These are phyloP conservation scores for Colletotrichum cordylinicola DNA, from an alignment of 2,329 filamentous ascomycete genomes.

Conservation along the genomic window DNA sequence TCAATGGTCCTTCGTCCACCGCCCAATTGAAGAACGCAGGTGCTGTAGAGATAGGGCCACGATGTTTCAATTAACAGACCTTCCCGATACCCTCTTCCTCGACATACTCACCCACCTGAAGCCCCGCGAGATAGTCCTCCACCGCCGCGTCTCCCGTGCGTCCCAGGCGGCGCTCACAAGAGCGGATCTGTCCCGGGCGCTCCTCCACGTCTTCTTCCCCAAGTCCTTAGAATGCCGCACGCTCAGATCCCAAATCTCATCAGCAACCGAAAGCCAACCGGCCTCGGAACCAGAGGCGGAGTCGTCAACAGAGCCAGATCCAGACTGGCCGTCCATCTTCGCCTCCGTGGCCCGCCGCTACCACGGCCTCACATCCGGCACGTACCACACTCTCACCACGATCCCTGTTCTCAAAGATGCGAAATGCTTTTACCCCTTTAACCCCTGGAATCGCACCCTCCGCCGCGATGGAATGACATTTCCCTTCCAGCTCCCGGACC, in stretches of 20 bases:
- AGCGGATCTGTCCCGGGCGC: conserved; percentile 47
- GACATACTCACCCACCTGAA: conserved; percentile 55
- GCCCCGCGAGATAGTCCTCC: conserved; percentile 54
- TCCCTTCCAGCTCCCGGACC: conserved; percentile 51
- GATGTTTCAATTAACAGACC: conserved; percentile 42
- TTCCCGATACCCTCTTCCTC: conserved; percentile 66
- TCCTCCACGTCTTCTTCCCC: conserved; percentile 59
- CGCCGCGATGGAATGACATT: conserved; percentile 42
- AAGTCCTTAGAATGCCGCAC: conserved; percentile 57
- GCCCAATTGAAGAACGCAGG: background rate
- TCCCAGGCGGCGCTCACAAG: conserved; percentile 58
- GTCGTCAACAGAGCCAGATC: background rate
- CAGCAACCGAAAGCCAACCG: background rate
- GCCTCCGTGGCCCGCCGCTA: conserved; percentile 59
- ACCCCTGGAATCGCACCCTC: conserved; percentile 52
- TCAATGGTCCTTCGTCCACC: background rate
- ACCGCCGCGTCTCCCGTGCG: conserved; percentile 55
- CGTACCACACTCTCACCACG: conserved; percentile 10
- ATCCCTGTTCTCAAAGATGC: conserved; percentile 24
- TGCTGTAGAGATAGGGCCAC: background rate
- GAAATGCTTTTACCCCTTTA: conserved; percentile 39
- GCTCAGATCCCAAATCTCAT: conserved; percentile 24
- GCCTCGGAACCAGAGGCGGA: background rate
- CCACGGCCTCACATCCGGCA: conserved; percentile 46
- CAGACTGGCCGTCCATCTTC: conserved; percentile 50